phyloP scores from a whole-genome alignment of 1,284 basidiomycete genomes.

The Ganoderma meredithae region DNA sequence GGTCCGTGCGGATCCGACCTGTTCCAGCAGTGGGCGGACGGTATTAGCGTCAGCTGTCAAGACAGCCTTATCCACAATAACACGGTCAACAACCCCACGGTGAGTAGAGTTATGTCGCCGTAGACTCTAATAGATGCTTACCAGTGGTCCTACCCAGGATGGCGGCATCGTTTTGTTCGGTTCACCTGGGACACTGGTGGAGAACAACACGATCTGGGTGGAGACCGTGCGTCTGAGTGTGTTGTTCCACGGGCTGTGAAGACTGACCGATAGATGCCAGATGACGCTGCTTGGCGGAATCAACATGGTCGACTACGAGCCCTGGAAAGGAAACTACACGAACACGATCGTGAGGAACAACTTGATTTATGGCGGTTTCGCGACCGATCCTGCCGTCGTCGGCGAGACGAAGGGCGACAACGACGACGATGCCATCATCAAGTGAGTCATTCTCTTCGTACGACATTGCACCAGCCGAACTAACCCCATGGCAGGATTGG shows the following conservation, averaged over 20 bases:
- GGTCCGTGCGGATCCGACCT: constrained; percentile 74
- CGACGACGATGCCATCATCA: constrained; percentile 67
- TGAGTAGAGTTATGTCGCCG: constrained; percentile 20
- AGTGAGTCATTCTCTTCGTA: constrained; percentile 51
- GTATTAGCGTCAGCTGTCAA: constrained; percentile 80
- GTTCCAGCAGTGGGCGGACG: constrained; percentile 85
- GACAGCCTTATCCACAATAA: constrained; percentile 76
- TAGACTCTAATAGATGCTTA: neutral
- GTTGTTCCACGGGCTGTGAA: neutral
- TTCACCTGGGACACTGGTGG: constrained; percentile 77
- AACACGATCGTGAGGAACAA: constrained; percentile 78
- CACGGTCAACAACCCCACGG: constrained; percentile 73
- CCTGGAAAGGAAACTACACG: constrained; percentile 77
- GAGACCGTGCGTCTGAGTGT: constrained; percentile 56
- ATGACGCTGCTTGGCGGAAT: constrained; percentile 81
- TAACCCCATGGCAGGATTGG: constrained; percentile 56
- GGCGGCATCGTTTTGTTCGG: constrained; percentile 88
- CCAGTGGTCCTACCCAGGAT: constrained; percentile 48
- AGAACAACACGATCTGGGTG: constrained; percentile 79
- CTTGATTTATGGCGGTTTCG: constrained; percentile 72
- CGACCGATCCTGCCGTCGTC: constrained; percentile 51
- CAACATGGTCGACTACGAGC: constrained; percentile 81
- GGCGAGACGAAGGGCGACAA: constrained; percentile 62
- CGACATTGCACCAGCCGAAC: constrained; percentile 10
- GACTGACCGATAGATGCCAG: constrained; percentile 43